phyloP scores from a whole-genome alignment of 768 basidiomycete species.

The Collybiopsis confluens region DNA sequence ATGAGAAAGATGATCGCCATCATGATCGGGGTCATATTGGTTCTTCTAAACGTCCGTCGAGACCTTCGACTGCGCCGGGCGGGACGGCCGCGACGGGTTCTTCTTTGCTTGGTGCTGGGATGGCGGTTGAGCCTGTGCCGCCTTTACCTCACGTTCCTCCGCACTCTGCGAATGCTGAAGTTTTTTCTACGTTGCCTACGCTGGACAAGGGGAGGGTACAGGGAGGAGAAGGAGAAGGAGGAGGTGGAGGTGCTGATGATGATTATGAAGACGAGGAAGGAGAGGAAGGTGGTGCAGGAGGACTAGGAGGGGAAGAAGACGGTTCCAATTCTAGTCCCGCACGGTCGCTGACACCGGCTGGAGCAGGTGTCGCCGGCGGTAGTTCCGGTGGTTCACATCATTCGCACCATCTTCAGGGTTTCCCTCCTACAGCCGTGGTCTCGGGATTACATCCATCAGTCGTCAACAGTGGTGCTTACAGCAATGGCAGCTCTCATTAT shows the following conservation, averaged over 20 bases:
- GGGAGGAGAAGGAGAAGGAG: too few relatives aligned
- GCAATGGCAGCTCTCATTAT: background rate
- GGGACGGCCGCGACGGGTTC: background rate
- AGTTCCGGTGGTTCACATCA: background rate
- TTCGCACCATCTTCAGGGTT: background rate
- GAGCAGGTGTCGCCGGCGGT: background rate
- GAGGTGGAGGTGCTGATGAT: too few relatives aligned
- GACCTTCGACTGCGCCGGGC: constrained; percentile 11
- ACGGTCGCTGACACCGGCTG: too few relatives aligned
- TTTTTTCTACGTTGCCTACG: background rate
- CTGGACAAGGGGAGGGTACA: background rate
- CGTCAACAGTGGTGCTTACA: background rate
- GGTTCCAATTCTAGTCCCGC: background rate
- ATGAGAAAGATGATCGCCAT: too few relatives aligned
- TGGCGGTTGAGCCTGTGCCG: background rate
- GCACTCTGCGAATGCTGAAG: background rate
- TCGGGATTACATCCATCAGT: too few relatives aligned
- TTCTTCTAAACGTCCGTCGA: background rate
- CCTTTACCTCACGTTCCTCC: constrained; percentile 8
- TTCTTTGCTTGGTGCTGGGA: too few relatives aligned
- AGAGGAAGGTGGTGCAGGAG: background rate
- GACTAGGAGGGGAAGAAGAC: too few relatives aligned
- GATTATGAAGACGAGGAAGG: background rate
- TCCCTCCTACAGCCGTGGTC: too few relatives aligned
- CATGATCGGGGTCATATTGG: background rate